These are phyloP conservation scores for Annulohypoxylon maeteangense DNA, from an alignment of 495 filamentous ascomycete genomes.

Conservation along the genomic window DNA sequence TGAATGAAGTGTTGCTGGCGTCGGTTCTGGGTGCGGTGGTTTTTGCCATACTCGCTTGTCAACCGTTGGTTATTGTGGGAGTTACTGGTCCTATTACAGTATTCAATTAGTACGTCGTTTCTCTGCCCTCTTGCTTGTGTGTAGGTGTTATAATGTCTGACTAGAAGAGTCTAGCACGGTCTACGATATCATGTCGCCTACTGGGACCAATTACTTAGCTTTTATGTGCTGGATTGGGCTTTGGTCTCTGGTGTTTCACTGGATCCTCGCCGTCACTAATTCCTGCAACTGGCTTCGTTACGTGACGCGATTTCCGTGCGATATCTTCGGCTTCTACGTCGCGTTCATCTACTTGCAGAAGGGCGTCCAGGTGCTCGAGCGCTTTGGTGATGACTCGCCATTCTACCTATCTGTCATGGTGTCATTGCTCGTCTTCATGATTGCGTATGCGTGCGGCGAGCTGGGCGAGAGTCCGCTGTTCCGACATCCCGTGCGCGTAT, in stretches of 20 bases:
- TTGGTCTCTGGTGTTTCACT: slow-evolving; percentile 86
- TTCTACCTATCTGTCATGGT: slow-evolving; percentile 82
- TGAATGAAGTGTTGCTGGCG: slow-evolving; percentile 84
- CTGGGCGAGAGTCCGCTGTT: slow-evolving; percentile 77
- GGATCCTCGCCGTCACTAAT: slow-evolving; percentile 81
- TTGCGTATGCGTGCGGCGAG: slow-evolving; percentile 75
- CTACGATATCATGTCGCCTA: slow-evolving; percentile 79
- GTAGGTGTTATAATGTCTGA: slow-evolving; percentile 16
- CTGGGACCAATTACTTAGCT: slow-evolving; percentile 75
- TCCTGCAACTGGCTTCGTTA: slow-evolving; percentile 82
- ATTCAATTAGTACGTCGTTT: slow-evolving; percentile 74
- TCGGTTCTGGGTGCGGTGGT: slow-evolving; percentile 82
- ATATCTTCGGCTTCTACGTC: slow-evolving; percentile 90
- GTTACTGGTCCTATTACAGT: slow-evolving; percentile 91
- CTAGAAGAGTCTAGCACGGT: slow-evolving; percentile 65
- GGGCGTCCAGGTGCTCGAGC: slow-evolving; percentile 80
- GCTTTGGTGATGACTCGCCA: slow-evolving; percentile 61
- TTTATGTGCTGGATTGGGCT: slow-evolving; percentile 91
- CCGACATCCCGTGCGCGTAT: slow-evolving; percentile 74
- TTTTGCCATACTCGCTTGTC: slow-evolving; percentile 78
- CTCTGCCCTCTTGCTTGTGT: neutral
- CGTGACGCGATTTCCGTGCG: slow-evolving; percentile 86
- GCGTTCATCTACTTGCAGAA: slow-evolving; percentile 89
- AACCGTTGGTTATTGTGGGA: slow-evolving; percentile 87
- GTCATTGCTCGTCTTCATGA: slow-evolving; percentile 75